Evolutionary conservation across 352 stramenopile genomes (phyloP).

Genomic region (Pythium biforme): DNA sequence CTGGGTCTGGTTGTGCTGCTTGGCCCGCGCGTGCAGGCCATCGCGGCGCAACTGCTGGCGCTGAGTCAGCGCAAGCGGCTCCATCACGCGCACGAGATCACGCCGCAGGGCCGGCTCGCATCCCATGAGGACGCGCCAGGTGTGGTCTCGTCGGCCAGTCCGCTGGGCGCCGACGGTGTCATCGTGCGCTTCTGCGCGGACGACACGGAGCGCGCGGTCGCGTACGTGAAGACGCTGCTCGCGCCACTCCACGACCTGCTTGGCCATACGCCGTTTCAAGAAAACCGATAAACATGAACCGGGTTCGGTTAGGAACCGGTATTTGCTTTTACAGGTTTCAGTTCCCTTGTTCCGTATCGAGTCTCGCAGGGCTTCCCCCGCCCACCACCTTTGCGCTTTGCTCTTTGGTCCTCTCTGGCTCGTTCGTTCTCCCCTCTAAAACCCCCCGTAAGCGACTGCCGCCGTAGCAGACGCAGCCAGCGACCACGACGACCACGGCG

Average conservation of each 20-base stretch:
- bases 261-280: conserved; percentile 66
- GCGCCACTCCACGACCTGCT: conserved; percentile 52
- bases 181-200: conserved; percentile 73
- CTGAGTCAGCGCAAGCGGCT: conserved; percentile 73
- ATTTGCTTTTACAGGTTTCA: conserved; percentile 5
- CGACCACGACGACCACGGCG: conserved; percentile 19
- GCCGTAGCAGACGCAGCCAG: conserved; percentile 11
- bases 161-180: conserved; percentile 52
- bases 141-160: conserved; percentile 75
- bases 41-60: conserved; percentile 55
- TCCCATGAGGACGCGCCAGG: conserved; percentile 42
- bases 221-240: conserved; percentile 61
- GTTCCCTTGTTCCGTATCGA: neutral
- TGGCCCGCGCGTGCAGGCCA: conserved; percentile 48
- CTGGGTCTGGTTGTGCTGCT: conserved; percentile 69
- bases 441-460: too few relatives aligned
- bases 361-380: conserved; percentile 18
- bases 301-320: neutral
- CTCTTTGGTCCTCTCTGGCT: neutral
- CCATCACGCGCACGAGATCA: conserved; percentile 67
- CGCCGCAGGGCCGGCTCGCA: conserved; percentile 60
- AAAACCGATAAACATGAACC: conserved; percentile 52
- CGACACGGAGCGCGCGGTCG: conserved; percentile 60
- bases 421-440: conserved; percentile 10
- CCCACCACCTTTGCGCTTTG: conserved; percentile 17